Evolutionary conservation across 2,329 filamentous ascomycete species (phyloP), one percentile per base, ranked within the genome.

Genomic region (Xylariales sp.): DNA sequence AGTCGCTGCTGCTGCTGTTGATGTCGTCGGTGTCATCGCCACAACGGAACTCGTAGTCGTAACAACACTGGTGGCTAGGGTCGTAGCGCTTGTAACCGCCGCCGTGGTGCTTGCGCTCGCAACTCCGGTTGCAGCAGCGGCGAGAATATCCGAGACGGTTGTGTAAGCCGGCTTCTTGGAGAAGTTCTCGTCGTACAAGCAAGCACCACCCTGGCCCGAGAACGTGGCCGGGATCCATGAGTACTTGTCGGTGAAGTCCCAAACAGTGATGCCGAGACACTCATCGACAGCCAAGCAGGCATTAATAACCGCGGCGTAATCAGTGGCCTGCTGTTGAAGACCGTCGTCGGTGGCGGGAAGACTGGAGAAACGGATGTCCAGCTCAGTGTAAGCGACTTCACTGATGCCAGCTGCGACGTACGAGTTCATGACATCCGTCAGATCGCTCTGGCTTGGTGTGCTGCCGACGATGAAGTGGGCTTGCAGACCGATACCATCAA

Each of bases 221-320:
- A 79, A 83, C 1, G 74, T 72, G 11, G 77, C 84, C 37, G 85
- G 71, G 42, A 83, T 62, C 81, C 81, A 84, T 44, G 80, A 84
- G 31, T 67, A 63, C 54, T 63, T 64, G 53, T 69, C 66, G 29
- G 59, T 60, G 45, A 61, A 67, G 50, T 62, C 59, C 66, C 66
- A 69, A 34, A 69, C 55, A 10, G 65, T 70, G 18, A 70, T 58
- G 10, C 67, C 68, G 3, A 71, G 54, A 48, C 68, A 71, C 31
- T 48, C 48, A 20, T 47, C 41, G 21, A 57, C 52, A 36, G 60
- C 58, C 5, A 68, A 46, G 47, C 64, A 67, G 5, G 63, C 59
- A 38, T 54, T 51, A 4, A 60, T 58, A 7, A 65, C 58, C 43
- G 54, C 53, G 28, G 51, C 63, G 52, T 71, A 78, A 46, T 72